These are phyloP conservation scores for Helianthus annuus DNA, from an alignment of 129 eudicot species.

Conservation along the genomic window DNA sequence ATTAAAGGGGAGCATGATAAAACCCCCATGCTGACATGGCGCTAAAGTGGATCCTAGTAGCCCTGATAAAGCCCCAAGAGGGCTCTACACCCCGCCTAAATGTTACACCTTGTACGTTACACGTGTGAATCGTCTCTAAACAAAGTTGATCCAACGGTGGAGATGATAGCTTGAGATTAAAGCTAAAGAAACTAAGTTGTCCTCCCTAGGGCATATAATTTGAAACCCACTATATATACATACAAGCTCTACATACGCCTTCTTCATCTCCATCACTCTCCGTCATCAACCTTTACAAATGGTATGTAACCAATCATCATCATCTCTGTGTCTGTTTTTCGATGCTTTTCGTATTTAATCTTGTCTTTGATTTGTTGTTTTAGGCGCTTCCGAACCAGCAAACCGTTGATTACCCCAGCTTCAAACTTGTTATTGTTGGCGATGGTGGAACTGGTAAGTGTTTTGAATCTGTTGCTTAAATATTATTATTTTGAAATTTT, in stretches of 20 bases:
- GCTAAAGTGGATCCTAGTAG: no score
- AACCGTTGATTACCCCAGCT: slow-evolving; percentile 71
- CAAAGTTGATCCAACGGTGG: slow-evolving; percentile 3
- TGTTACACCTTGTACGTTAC: no score
- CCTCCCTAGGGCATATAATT: slow-evolving; percentile 1
- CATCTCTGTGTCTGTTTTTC: neutral
- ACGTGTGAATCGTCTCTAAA: no score
- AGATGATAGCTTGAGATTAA: slow-evolving; percentile 5
- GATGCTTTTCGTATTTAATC: neutral
- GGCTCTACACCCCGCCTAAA: no score
- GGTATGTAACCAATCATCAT: neutral
- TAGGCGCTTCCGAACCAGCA: slow-evolving; percentile 41
- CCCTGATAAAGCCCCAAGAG: no score
- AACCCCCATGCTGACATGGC: no score
- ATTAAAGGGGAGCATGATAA: no score
- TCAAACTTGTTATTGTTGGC: slow-evolving; percentile 76
- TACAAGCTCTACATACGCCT: neutral
- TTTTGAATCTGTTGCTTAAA: slow-evolving; percentile 9
- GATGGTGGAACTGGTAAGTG: slow-evolving; percentile 74
- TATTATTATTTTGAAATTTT: neutral
- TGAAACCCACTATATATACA: neutral
- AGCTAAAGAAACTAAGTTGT: neutral
- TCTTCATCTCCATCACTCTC: neutral
- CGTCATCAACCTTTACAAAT: neutral
- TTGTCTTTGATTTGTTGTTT: neutral